Evolutionary conservation across 371 early-diverging fungal species (phyloP).

Genomic region (Zychaea mexicana): DNA sequence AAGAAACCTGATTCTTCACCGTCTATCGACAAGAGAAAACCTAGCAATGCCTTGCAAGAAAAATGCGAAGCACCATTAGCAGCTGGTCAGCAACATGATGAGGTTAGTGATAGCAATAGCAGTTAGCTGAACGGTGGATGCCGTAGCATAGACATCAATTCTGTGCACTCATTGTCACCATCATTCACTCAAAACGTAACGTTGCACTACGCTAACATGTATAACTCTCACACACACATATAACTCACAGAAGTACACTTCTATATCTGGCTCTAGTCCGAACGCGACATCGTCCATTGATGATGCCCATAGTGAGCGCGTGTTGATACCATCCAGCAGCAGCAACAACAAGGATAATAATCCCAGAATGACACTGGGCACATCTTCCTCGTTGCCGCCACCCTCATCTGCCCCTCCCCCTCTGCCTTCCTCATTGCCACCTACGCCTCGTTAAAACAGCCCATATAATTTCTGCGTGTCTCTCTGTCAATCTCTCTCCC

Average conservation of each 20-base stretch:
- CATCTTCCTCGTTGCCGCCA: conserved; percentile 25
- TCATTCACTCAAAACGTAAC: too few species aligned
- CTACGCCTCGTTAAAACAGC: conserved; percentile 6
- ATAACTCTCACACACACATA: too few species aligned
- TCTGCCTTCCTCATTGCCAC: conserved; percentile 27
- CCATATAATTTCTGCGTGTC: too few species aligned
- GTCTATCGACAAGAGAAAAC: conserved; percentile 14
- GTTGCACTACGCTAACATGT: too few species aligned
- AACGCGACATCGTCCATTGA: background rate
- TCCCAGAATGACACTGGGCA: conserved; percentile 15
- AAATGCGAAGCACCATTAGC: conserved; percentile 18
- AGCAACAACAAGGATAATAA: conserved; percentile 14
- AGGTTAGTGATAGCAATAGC: background rate
- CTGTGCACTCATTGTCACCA: background rate
- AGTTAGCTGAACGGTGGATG: background rate
- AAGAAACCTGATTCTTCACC: conserved; percentile 34
- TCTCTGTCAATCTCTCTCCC: too few species aligned
- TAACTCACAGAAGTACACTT: background rate
- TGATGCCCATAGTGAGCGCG: conserved; percentile 24
- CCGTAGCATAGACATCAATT: too few species aligned
- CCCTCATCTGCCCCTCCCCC: conserved; percentile 31
- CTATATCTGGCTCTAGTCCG: background rate
- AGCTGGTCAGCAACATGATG: too few species aligned
- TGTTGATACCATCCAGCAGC: conserved; percentile 15
- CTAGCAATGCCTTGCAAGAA: conserved; percentile 39